Evolutionary conservation across 176 grass and related monocot species (phyloP), one percentile per base, ranked within the genome.

Genomic region (Pharus latifolius): DNA sequence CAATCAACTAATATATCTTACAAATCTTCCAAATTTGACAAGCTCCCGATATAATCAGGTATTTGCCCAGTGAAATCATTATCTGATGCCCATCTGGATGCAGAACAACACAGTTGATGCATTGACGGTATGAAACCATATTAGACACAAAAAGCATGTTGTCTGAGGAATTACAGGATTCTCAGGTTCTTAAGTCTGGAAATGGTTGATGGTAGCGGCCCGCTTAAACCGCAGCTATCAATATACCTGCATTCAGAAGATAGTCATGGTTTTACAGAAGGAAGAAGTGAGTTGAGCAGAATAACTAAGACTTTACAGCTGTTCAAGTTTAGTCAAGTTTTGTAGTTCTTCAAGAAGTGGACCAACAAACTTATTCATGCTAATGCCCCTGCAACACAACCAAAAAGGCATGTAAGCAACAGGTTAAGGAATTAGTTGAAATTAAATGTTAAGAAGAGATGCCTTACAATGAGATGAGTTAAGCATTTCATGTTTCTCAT

Each of bases 51-150:
- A 53, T 59, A 81, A 17, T 89, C 77, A 26, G 81, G 76, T 44
- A 89, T 34, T 67, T 50, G 71, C 38, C 86, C 81, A 42, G 81
- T 81, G 43, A 89, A 84, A 10, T 44, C 58, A 5, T 81, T 84
- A 54, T 77, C 81, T 11, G 71, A 71, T 55, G 27, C 76, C 65
- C 42, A 72, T 58, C 86, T 88, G 46, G 6, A 33, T 50, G 8
- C 51, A 66, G 29, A 58, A 70, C 2, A 35, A 20, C 53, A 14
- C 33, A 60, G n/a, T 60, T 60, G 7, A 6, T 12, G 1, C n/a
- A 11, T 3, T 60, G 32, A 22, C 0, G 20, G n/a, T n/a, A n/a
- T n/a, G n/a, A n/a, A n/a, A n/a, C n/a, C n/a, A n/a, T n/a, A n/a
- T n/a, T n/a, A n/a, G n/a, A n/a, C n/a, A n/a, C n/a, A n/a, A n/a